Base-by-base conservation (phyloP, 2,329 filamentous ascomycete species). In the Phyllosticta citriasiana region DNA sequence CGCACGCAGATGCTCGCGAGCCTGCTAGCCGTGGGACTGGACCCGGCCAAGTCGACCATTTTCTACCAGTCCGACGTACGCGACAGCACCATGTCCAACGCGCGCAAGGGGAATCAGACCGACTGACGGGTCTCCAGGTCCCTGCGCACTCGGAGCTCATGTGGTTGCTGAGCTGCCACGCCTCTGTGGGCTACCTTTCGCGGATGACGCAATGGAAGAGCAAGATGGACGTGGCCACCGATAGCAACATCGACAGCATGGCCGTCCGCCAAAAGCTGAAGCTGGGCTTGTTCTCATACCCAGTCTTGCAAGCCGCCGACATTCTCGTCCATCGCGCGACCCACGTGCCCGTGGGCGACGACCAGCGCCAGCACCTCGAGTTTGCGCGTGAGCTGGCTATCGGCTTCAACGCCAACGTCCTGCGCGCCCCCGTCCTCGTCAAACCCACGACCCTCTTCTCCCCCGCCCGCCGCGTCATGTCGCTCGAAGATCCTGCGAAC, bases 131-230 rank as follows among this genome's bases (percentile, higher is more conserved):
- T 55, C 27, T 57, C 16, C 35, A 89, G 84, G 86, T 92, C 2
- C 80, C 85, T 19, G 86, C 87, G 55, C 94, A 97, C 76, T 79
- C 88, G 3, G 92, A 97, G 74, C 81, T 99, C 65, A 96, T 96
- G 89, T 99, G 94, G 94, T 91, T 97, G 70, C 77, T 99, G 64
- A 93, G 90, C 70, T 97, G 92, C 66, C 88, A 89, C 58, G 89
- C 94, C 25, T 93, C 89, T 4, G 91, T 94, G 74, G 94, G 94
- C 50, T 96, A 96, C 75, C 78, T 99, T n/a, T 88, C 88, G 9
- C 82, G 94, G n/a, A 99, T 99, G 94, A 97, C 94, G 27, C 94
- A 97, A 74, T 99, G 94, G 92, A 99, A 99, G 85, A 91, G 90
- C 70, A 65, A 70, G 50, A n/a, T 57, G 30, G 30, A 4, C 14